Percentiles rank a stretch among this genome's conserved stretches.
phyloP scores from a whole-genome alignment of 225 moss, liverwort and hornwort genomes.

The Sphagnum tenellum region DNA sequence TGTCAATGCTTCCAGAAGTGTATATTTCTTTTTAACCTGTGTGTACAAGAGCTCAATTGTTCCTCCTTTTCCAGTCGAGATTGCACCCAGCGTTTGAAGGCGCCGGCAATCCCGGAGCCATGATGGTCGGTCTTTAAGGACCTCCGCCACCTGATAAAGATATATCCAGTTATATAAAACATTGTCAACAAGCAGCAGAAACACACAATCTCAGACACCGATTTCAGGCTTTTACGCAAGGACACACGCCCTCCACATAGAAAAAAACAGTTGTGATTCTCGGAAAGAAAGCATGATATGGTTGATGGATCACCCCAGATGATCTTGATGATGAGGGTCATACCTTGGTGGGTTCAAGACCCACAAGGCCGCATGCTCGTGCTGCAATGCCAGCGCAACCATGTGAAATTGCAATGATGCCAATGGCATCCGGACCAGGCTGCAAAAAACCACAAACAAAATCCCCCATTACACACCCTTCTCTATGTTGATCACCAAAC shows the following conservation, averaged over 20 bases:
- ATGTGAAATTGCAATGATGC: slow-evolving; percentile 99
- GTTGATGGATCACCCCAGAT: slow-evolving; percentile 11
- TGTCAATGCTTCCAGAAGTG: background rate
- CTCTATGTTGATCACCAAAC: no score
- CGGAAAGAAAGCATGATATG: no score
- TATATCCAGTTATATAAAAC: no score
- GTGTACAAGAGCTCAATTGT: slow-evolving; percentile 93
- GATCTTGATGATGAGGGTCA: slow-evolving; percentile 80
- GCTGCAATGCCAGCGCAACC: slow-evolving; percentile 99
- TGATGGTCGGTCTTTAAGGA: slow-evolving; percentile 91
- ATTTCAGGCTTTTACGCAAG: slow-evolving; percentile 43
- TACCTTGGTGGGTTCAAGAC: slow-evolving; percentile 94
- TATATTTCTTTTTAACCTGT: slow-evolving; percentile 34
- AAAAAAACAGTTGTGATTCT: no score
- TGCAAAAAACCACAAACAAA: slow-evolving; percentile 17
- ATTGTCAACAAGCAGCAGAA: background rate
- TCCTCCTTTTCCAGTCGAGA: slow-evolving; percentile 88
- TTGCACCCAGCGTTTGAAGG: slow-evolving; percentile 81
- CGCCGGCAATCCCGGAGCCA: slow-evolving; percentile 98
- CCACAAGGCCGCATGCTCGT: slow-evolving; percentile 99
- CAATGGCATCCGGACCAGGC: slow-evolving; percentile 99
- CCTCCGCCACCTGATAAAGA: slow-evolving; percentile 48
- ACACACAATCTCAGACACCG: slow-evolving; percentile 80
- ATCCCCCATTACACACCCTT: no score
- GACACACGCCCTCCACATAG: no score